A percentile compares a stretch with the other conserved stretches of the same genome.
phyloP scores from a whole-genome alignment of 495 filamentous ascomycete genomes.

The Hypoxylon fragiforme region DNA sequence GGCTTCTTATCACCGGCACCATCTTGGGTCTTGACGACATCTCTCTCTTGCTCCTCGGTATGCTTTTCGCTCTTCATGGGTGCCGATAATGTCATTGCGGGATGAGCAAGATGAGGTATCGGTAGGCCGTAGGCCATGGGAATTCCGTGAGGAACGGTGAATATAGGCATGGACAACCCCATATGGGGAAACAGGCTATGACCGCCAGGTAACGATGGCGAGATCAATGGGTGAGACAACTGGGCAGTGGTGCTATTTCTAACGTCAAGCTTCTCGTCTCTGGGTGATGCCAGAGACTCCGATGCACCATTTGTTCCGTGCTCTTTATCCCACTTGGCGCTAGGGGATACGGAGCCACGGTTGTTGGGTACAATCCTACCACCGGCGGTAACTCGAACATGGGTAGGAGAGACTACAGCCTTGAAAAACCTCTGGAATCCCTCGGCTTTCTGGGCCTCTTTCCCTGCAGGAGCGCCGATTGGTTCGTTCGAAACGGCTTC shows the following conservation, averaged over 20 bases:
- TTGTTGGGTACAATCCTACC: slow-evolving; percentile 61
- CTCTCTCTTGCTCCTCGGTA: slow-evolving; percentile 20
- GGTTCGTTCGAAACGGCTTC: slow-evolving; percentile 45
- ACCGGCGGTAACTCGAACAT: slow-evolving; percentile 59
- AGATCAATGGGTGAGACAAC: slow-evolving; percentile 27
- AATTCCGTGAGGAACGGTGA: slow-evolving; percentile 32
- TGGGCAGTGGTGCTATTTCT: slow-evolving; percentile 10
- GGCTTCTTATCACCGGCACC: slow-evolving; percentile 38
- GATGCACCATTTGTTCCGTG: slow-evolving; percentile 23
- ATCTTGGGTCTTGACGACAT: slow-evolving; percentile 31
- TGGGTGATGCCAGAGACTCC: slow-evolving; percentile 12
- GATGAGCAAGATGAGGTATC: slow-evolving; percentile 13
- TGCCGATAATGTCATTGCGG: slow-evolving; percentile 5
- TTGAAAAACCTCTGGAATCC: slow-evolving; percentile 61
- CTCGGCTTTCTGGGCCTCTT: slow-evolving; percentile 51
- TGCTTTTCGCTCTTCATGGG: slow-evolving; percentile 23
- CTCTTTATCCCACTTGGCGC: slow-evolving; percentile 46
- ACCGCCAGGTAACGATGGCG: slow-evolving; percentile 13
- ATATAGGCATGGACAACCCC: slow-evolving; percentile 32
- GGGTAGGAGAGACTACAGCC: slow-evolving; percentile 57
- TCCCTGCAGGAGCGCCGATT: slow-evolving; percentile 48
- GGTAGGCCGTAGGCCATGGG: slow-evolving; percentile 38
- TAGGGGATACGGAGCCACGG: slow-evolving; percentile 49
- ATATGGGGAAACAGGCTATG: slow-evolving; percentile 22
- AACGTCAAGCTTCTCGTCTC: slow-evolving; percentile 9